Conservation (phyloP, 148 eudicot species). For the Chenopodium formosanum region DNA sequence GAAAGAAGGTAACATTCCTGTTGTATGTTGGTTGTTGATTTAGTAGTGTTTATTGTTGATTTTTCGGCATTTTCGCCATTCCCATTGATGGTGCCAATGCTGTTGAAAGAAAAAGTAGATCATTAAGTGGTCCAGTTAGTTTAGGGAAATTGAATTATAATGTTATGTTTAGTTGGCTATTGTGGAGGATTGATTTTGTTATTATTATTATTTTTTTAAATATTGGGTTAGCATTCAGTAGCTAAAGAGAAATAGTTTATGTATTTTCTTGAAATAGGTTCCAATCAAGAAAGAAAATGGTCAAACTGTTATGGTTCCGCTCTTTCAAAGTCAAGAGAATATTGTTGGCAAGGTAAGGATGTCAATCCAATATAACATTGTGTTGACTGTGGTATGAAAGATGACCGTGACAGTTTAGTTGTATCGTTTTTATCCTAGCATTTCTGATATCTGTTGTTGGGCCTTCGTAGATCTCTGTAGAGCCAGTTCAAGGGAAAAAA, state of each 20-base stretch:
- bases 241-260: background rate
- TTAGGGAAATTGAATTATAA: background rate
- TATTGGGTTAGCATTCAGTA: background rate
- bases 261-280: slow-evolving; percentile 31
- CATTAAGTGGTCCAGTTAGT: background rate
- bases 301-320: slow-evolving; percentile 70
- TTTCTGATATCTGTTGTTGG: slow-evolving; percentile 17
- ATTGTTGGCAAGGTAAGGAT: slow-evolving; percentile 76
- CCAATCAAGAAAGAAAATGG: slow-evolving; percentile 88
- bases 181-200: background rate
- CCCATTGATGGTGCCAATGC: background rate
- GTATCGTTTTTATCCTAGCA: background rate
- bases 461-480: slow-evolving; percentile 63
- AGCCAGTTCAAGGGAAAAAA: slow-evolving; percentile 92
- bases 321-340: slow-evolving; percentile 90
- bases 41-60: background rate
- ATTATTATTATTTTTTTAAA: background rate
- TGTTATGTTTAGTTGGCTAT: background rate
- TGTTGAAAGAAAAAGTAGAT: background rate
- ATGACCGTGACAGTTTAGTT: background rate
- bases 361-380: background rate
- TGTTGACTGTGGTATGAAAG: background rate
- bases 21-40: background rate
- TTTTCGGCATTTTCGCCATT: background rate
- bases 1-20: slow-evolving; percentile 66